Conservation (phyloP, 345 rosid species). For the Murraya koenigii region DNA sequence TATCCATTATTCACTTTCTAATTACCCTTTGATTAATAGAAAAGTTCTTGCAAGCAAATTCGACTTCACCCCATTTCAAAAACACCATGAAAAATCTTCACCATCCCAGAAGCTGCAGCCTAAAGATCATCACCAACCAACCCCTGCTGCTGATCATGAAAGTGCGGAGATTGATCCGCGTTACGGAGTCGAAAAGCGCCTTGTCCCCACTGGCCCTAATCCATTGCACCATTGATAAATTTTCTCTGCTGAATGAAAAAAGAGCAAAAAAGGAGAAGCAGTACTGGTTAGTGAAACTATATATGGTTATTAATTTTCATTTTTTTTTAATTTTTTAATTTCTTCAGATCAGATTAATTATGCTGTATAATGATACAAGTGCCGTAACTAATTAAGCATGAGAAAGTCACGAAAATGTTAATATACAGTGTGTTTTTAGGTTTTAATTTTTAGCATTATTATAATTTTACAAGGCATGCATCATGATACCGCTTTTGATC, state of each 20-base stretch:
- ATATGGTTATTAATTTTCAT: background rate
- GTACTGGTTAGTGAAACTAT: conserved; percentile 12
- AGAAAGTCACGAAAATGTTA: no score
- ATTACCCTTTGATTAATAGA: conserved; percentile 28
- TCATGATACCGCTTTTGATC: conserved; percentile 5
- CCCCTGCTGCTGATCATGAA: conserved; percentile 7
- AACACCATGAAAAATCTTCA: conserved; percentile 14
- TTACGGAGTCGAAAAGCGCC: conserved; percentile 82
- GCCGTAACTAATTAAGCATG: background rate
- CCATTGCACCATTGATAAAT: conserved; percentile 79
- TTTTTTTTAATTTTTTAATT: background rate
- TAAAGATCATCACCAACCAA: background rate
- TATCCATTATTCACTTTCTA: conserved; percentile 11
- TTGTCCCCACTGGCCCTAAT: conserved; percentile 89
- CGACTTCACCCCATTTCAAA: conserved; percentile 63
- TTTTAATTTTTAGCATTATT: background rate
- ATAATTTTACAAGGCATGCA: background rate
- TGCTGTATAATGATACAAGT: background rate
- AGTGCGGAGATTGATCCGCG: conserved; percentile 66
- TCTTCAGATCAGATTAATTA: background rate
- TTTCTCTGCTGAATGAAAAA: conserved; percentile 11
- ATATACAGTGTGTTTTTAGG: background rate
- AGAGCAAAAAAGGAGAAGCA: background rate
- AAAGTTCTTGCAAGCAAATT: conserved; percentile 49
- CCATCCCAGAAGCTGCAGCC: conserved; percentile 8